Evolutionary conservation across 2,329 filamentous ascomycete species (phyloP).

Genomic region (Colletotrichum filicis): DNA sequence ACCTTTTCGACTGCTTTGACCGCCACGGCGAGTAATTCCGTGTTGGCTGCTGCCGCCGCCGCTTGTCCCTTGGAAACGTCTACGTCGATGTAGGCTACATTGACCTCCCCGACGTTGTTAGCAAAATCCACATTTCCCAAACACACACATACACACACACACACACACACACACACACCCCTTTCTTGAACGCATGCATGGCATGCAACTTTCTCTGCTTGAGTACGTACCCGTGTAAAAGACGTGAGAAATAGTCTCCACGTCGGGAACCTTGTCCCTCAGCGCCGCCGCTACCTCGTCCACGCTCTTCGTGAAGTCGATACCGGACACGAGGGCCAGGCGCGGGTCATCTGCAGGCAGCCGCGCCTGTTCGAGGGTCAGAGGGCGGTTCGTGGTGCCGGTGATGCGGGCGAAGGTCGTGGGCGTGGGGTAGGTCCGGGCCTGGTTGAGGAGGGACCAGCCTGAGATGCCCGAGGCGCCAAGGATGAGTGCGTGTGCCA

Average conservation of each 20-base stretch:
- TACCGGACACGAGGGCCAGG: constrained; percentile 25
- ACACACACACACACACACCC: too few species aligned
- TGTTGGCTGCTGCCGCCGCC: too few species aligned
- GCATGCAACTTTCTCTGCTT: too few species aligned
- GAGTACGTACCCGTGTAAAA: constrained; percentile 31
- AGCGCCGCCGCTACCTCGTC: constrained; percentile 20
- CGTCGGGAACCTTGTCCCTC: constrained; percentile 23
- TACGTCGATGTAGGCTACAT: too few species aligned
- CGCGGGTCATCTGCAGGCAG: constrained; percentile 22
- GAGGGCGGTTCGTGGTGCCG: constrained; percentile 35
- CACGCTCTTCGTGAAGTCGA: constrained; percentile 28
- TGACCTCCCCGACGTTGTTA: too few species aligned
- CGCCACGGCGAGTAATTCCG: background rate
- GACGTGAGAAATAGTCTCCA: constrained; percentile 34
- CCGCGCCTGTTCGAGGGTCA: constrained; percentile 14
- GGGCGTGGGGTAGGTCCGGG: constrained; percentile 22
- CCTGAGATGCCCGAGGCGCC: constrained; percentile 38
- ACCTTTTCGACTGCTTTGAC: constrained; percentile 6
- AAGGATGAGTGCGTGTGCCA: constrained; percentile 37
- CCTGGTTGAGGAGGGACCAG: constrained; percentile 37
- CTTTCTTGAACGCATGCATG: too few species aligned
- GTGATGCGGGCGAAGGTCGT: constrained; percentile 35
- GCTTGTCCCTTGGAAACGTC: too few species aligned
- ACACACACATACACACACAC: too few species aligned
- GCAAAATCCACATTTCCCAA: too few species aligned